Base-by-base conservation (phyloP, 352 stramenopile genomes). In the Phytopythium montanum region DNA sequence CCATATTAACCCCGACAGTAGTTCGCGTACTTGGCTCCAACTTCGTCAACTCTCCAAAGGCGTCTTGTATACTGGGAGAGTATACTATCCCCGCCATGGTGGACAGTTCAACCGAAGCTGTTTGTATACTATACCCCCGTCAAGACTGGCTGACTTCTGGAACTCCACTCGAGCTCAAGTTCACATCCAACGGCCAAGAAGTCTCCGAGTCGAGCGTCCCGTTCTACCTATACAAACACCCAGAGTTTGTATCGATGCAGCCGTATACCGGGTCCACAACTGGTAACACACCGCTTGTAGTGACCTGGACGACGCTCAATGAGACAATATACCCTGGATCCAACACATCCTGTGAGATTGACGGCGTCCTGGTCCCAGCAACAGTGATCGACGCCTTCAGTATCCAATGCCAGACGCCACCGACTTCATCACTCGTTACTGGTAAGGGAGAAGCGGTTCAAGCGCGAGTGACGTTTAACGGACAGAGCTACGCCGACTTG, bases 161-260 rank as follows among this genome's bases (percentile, higher is more conserved):
- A 2, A 54, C 19, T 38, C 41, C 8, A 26, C 51, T 33, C 66
- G 67, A 7, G 19, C 7, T 84, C 33, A 39, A 33, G 45, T 75
- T 77, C 52, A 81, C 74, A 4, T 69, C 60, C 0, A 81, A 81
- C 55, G 69, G 67, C 4, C 74, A 79, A 31, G 72, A 75, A 12
- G 59, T 62, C 54, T 69, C 66, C 2, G 29, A 42, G 19, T 60
- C 72, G 51, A 51, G n/a, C 0, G 7, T 77, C 0, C 31, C 41
- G 1, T 84, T 77, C 25, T 42, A 65, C 28, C 70, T 81, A 39
- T 84, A 79, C 44, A 44, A 71, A 16, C 33, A 6, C 6, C 64
- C 55, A 12, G 28, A 60, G n/a, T 21, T 55, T 1, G 33, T 64
- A 0, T 38, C 7, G 9, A 38, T 70, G 28, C 19, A 19, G 1